Percentiles rank a stretch among this genome's conserved stretches.
Evolutionary conservation across 2,329 filamentous ascomycete genomes (phyloP).

Genomic region (Sordariomycetes sp.): DNA sequence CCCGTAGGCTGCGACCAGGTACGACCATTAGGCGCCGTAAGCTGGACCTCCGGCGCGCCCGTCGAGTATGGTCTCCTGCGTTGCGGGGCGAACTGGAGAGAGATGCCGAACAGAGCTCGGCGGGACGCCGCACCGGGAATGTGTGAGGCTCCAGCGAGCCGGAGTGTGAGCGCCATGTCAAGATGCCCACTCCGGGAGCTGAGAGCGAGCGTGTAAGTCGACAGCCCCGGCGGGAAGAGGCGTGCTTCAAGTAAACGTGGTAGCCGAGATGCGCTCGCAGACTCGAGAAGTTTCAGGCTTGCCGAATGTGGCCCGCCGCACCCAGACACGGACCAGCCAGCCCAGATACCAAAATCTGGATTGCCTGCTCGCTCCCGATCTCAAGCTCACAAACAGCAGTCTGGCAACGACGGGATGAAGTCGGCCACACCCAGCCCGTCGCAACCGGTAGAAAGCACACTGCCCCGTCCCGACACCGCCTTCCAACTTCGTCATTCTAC

Average conservation of each 20-base stretch:
- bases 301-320: too few species aligned
- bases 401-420: not conserved
- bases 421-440: not conserved
- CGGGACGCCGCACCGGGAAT: not conserved
- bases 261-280: too few species aligned
- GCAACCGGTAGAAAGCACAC: not conserved
- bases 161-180: not conserved
- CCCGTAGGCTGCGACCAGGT: conserved; percentile 61
- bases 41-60: conserved; percentile 28
- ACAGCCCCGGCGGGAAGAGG: too few species aligned
- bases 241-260: too few species aligned
- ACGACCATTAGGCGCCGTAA: conserved; percentile 64
- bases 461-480: not conserved
- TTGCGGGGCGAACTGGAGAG: not conserved
- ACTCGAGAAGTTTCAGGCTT: too few species aligned
- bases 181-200: too few species aligned
- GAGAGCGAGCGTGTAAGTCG: too few species aligned
- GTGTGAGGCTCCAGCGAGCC: not conserved
- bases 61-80: not conserved
- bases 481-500: not conserved
- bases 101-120: not conserved
- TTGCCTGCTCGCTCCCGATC: too few species aligned
- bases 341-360: too few species aligned
- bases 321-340: too few species aligned
- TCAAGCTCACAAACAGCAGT: too few species aligned